phyloP scores from a whole-genome alignment of 352 stramenopile genomes.

The Globisporangium apiculatum region DNA sequence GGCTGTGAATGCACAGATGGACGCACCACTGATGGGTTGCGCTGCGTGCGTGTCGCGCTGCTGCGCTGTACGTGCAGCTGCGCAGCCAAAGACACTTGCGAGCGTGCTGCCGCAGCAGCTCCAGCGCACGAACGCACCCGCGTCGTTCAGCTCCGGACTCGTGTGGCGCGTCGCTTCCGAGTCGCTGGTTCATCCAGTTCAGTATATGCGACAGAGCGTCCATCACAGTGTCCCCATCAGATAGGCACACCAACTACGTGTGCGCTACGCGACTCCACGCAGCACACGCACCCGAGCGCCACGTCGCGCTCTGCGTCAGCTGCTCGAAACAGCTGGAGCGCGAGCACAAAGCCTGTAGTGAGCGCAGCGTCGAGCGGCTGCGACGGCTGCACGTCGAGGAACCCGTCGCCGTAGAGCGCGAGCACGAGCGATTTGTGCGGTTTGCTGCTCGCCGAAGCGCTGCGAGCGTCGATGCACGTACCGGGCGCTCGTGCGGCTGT shows the following conservation, averaged over 20 bases:
- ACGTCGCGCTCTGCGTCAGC: constrained; percentile 26
- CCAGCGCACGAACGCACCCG: constrained; percentile 53
- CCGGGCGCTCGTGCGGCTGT: not conserved
- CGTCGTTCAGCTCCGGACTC: constrained; percentile 45
- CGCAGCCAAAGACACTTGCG: constrained; percentile 49
- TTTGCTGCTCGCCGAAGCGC: not conserved
- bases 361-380: constrained; percentile 5
- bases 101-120: constrained; percentile 51
- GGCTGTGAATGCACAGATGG: not conserved
- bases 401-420: constrained; percentile 45
- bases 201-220: too few species aligned
- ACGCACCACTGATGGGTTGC: not conserved
- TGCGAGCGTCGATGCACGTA: too few species aligned
- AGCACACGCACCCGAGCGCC: constrained; percentile 17
- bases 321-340: constrained; percentile 40
- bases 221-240: not conserved
- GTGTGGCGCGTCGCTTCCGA: constrained; percentile 39
- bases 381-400: constrained; percentile 27
- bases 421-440: constrained; percentile 13
- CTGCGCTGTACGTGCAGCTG: constrained; percentile 5
- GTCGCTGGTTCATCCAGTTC: constrained; percentile 8
- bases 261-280: too few species aligned
- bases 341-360: constrained; percentile 22
- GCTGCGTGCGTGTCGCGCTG: not conserved
- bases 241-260: not conserved